Base-by-base conservation (phyloP, 108 stramenopile species). In the Fragilaria crotonensis region DNA sequence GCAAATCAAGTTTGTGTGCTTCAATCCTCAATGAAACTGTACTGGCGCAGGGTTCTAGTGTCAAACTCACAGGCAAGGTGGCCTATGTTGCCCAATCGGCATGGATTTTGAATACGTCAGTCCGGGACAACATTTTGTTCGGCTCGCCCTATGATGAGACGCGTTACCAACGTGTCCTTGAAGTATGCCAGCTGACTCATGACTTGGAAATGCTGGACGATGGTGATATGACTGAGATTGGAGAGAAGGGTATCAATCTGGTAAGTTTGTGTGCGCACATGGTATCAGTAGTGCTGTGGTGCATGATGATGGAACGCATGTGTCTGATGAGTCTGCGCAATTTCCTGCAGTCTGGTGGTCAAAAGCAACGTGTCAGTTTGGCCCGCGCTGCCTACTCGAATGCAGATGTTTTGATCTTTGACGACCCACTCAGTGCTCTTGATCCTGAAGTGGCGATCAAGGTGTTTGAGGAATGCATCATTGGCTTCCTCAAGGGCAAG, bases 71-170 rank as follows among this genome's bases (percentile, higher is more conserved):
- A 30, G 88, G 87, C 7, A 62, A 31, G 29, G 66, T 83, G 52
- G 82, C 96, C 5, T 96, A 87, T 64, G 89, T 76, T 32, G 79
- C 92, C 4, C 96, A 97, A 67, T 72, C 78, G 0, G 78, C 96
- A 9, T 97, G 95, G 93, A 93, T 97, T 31, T 52, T 95, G 48
- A 97, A 94, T 62, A 89, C 83, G 21, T 94, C 95, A 30, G 54
- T 97, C 18, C 71, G 83, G n/a, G 92, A 94, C 5, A 97, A 97
- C 73, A 94, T 97, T 51, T 58, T 93, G 48, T 96, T 97, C 55
- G 95, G 94, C 5, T 29, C 66, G 5, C 83, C 84, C 4, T 78
- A 76, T 36, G 84, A 93, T 51, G 68, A 79, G 33, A 87, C 79
- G 25, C 69, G 72, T 49, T 97, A 94, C 65, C 52, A 79, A n/a